These are phyloP conservation scores for Clonostachys rosea DNA, from an alignment of 2,329 filamentous ascomycete genomes.

Conservation along the genomic window DNA sequence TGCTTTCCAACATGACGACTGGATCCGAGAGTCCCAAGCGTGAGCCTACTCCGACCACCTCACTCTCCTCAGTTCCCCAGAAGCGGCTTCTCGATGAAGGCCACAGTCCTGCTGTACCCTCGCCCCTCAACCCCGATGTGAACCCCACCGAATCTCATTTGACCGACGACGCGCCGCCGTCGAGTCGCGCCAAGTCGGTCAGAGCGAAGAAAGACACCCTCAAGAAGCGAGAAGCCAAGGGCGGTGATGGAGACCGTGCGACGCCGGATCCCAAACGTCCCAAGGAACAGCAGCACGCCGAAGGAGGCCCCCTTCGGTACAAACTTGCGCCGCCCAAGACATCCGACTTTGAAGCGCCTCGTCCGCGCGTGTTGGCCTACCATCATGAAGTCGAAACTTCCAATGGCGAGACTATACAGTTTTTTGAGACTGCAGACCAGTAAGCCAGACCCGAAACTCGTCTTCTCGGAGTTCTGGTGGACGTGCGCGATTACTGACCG, in stretches of 20 bases:
- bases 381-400: conserved; percentile 48
- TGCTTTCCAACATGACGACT: conserved; percentile 21
- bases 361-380: conserved; percentile 49
- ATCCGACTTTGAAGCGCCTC: conserved; percentile 56
- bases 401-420: conserved; percentile 47
- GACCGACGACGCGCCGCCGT: conserved; percentile 37
- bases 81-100: conserved; percentile 66
- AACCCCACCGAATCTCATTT: conserved; percentile 30
- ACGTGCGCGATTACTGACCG: not conserved
- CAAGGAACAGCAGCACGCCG: conserved; percentile 31
- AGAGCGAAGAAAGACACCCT: conserved; percentile 61
- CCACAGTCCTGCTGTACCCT: conserved; percentile 66
- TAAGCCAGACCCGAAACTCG: conserved; percentile 25
- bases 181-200: conserved; percentile 27
- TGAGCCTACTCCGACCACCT: conserved; percentile 31
- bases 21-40: conserved; percentile 29
- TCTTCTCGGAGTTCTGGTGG: not conserved
- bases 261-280: conserved; percentile 48
- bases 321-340: conserved; percentile 60
- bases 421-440: conserved; percentile 62
- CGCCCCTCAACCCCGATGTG: conserved; percentile 67
- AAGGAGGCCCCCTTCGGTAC: conserved; percentile 52
- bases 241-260: conserved; percentile 44
- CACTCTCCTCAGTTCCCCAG: conserved; percentile 49
- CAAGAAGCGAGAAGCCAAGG: conserved; percentile 65